These are phyloP conservation scores for Clarireedia paspali DNA, from an alignment of 2,329 filamentous ascomycete genomes.

Conservation along the genomic window DNA sequence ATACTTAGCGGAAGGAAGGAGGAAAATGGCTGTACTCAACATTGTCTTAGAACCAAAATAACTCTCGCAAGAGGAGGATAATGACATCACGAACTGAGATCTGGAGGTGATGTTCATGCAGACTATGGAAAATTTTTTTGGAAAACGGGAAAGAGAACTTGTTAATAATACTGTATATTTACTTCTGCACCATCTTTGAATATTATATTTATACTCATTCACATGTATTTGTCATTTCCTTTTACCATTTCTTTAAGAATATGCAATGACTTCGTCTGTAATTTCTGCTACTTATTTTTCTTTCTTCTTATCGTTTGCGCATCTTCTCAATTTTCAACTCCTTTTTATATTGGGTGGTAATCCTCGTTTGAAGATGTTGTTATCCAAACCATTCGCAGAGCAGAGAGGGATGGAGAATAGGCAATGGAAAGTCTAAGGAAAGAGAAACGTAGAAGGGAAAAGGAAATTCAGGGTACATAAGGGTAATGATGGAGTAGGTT, in stretches of 20 bases:
- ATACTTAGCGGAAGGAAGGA: neutral
- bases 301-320: no score
- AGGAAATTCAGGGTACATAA: no score
- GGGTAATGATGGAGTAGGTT: no score
- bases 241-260: neutral
- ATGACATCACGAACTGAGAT: constrained; percentile 13
- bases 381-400: no score
- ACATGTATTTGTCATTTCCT: neutral
- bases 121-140: neutral
- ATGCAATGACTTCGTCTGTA: neutral
- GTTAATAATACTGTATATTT: constrained; percentile 24
- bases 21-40: neutral
- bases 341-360: no score
- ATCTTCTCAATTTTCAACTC: no score
- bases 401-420: no score
- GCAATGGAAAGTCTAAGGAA: no score
- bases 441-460: no score
- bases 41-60: neutral
- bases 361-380: no score
- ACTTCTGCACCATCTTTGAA: constrained; percentile 21
- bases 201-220: neutral
- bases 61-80: neutral
- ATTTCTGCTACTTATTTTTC: no score
- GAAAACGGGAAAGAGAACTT: neutral
- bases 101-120: constrained; percentile 1